phyloP scores from a whole-genome alignment of 148 eudicot species.

The Chenopodium suecicum region DNA sequence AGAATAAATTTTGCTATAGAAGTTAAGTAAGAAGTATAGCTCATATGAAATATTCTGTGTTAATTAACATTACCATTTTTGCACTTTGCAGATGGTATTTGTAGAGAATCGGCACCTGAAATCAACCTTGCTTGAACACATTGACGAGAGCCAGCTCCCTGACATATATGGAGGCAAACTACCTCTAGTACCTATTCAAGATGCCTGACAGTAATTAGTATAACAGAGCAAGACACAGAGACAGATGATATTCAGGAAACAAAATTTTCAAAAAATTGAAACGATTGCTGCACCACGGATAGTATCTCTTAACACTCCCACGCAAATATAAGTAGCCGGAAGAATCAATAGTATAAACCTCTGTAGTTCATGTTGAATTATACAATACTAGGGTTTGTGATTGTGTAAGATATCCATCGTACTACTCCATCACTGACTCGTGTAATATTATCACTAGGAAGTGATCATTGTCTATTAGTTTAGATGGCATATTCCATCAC shows the following conservation, averaged over 20 bases:
- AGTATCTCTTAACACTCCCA: neutral
- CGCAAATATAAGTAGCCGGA: neutral
- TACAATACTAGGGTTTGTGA: neutral
- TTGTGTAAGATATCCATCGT: neutral
- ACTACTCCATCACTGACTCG: neutral
- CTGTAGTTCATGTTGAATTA: neutral
- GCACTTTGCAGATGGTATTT: slow-evolving; percentile 52
- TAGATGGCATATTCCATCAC: neutral
- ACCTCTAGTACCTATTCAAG: slow-evolving; percentile 60
- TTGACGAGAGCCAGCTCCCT: slow-evolving; percentile 87
- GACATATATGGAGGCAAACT: slow-evolving; percentile 80
- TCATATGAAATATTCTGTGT: neutral
- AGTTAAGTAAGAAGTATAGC: neutral
- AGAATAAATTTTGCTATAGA: too few species aligned
- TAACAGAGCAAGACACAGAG: neutral
- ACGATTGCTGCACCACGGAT: neutral
- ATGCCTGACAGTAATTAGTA: slow-evolving; percentile 20
- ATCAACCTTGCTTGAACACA: slow-evolving; percentile 62
- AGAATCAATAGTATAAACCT: neutral
- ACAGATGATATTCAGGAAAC: neutral
- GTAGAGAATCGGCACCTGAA: slow-evolving; percentile 61
- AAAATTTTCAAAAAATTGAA: neutral
- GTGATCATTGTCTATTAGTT: neutral
- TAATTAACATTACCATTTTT: neutral
- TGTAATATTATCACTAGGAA: neutral